A percentile compares a stretch with the other conserved stretches of the same genome.
phyloP scores from a whole-genome alignment of 2,329 filamentous ascomycete species.

The Sclerotinia minor region DNA sequence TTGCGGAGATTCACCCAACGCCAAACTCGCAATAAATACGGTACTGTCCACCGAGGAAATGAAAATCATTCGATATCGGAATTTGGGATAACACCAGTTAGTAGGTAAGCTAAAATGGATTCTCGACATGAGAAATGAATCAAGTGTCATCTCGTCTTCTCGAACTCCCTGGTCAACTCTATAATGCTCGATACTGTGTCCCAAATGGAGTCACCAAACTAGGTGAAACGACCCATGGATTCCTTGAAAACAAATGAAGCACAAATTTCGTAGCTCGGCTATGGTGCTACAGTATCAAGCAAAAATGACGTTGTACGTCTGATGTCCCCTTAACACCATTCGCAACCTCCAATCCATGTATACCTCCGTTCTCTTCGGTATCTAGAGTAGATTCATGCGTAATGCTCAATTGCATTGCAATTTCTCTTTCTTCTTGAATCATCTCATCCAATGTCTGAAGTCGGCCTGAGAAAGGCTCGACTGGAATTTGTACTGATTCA shows the following conservation, averaged over 20 bases:
- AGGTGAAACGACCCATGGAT: not conserved
- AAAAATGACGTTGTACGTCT: not conserved
- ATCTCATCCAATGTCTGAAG: constrained; percentile 12
- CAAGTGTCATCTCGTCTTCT: not conserved
- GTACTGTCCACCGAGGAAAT: not conserved
- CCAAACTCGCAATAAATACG: not conserved
- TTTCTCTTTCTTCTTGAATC: not conserved
- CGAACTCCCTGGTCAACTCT: not conserved
- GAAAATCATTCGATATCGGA: not conserved
- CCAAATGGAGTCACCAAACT: not conserved
- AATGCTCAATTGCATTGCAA: not conserved
- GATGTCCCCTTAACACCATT: not conserved
- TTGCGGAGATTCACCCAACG: not conserved
- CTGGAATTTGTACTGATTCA: not conserved
- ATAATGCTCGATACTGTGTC: not conserved
- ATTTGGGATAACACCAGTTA: not conserved
- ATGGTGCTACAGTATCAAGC: not conserved
- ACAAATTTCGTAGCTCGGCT: not conserved
- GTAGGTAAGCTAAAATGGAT: no score
- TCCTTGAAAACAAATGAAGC: not conserved
- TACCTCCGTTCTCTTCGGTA: not conserved
- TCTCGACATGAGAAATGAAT: not conserved
- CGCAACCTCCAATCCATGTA: not conserved
- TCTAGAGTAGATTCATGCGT: not conserved
- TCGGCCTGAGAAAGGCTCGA: not conserved